A percentile compares a stretch with the other conserved stretches of the same genome.
phyloP scores from a whole-genome alignment of 768 basidiomycete species.

The Pilatotrama ljubarskyi region DNA sequence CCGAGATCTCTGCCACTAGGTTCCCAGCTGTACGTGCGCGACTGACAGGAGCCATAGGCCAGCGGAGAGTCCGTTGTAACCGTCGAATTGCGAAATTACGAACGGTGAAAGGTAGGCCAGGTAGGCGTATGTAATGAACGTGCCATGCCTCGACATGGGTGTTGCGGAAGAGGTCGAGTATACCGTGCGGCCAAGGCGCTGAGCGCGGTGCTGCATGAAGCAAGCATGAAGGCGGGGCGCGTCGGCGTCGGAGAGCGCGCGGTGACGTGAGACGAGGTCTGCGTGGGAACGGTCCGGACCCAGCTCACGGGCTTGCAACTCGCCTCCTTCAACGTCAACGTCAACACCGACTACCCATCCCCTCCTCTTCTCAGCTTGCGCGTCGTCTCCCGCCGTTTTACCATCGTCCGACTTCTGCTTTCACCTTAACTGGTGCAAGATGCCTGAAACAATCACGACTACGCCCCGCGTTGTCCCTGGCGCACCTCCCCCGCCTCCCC shows the following conservation, averaged over 20 bases:
- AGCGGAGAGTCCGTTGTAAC: too few relatives aligned
- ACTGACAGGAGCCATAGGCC: too few relatives aligned
- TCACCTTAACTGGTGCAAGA: constrained; percentile 18
- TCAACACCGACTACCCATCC: not conserved
- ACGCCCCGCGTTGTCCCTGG: constrained; percentile 69
- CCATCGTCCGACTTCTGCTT: not conserved
- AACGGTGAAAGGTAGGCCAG: too few relatives aligned
- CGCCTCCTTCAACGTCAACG: constrained; percentile 7
- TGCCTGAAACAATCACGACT: constrained; percentile 35
- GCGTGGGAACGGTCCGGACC: constrained; percentile 20
- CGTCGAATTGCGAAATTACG: too few relatives aligned
- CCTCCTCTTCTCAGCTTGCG: not conserved
- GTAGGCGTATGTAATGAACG: too few relatives aligned
- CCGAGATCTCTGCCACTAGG: too few relatives aligned
- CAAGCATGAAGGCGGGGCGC: constrained; percentile 5
- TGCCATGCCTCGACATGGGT: too few relatives aligned
- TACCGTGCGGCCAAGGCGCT: too few relatives aligned
- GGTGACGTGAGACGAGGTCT: constrained; percentile 15
- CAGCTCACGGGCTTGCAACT: not conserved
- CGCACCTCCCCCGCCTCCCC: constrained; percentile 62
- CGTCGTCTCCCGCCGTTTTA: constrained; percentile 1
- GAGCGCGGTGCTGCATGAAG: not conserved
- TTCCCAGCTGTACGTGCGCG: too few relatives aligned
- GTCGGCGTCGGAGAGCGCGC: not conserved
- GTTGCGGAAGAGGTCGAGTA: not conserved